Evolutionary conservation across 2,329 filamentous ascomycete genomes (phyloP).

Genomic region (Daldinia eschscholtzii): DNA sequence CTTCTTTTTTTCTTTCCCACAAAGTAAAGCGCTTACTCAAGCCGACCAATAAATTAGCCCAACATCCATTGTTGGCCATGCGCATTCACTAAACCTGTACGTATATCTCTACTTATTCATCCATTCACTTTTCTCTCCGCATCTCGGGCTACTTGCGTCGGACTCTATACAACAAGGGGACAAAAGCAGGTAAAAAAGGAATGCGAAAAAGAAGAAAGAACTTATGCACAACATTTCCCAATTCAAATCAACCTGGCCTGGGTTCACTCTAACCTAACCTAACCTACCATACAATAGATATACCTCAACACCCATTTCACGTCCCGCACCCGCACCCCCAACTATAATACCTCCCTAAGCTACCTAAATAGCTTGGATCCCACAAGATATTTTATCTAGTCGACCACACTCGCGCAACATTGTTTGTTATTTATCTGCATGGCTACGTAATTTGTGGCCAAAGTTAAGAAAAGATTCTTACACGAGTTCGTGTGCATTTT

Average conservation of each 20-base stretch:
- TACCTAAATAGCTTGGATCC: constrained; percentile 8
- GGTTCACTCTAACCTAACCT: constrained; percentile 30
- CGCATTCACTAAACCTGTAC: constrained; percentile 28
- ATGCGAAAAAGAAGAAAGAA: constrained; percentile 22
- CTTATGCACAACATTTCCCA: constrained; percentile 14
- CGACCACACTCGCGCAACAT: constrained; percentile 37
- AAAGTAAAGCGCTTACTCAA: constrained; percentile 22
- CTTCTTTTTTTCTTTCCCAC: constrained; percentile 24
- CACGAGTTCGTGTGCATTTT: constrained; percentile 20
- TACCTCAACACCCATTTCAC: constrained; percentile 24
- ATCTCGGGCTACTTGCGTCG: constrained; percentile 36
- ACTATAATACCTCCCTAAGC: constrained; percentile 12
- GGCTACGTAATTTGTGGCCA: constrained; percentile 44
- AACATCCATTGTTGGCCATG: constrained; percentile 35
- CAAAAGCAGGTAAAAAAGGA: constrained; percentile 36
- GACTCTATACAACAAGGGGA: constrained; percentile 32
- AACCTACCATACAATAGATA: constrained; percentile 22
- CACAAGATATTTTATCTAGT: constrained; percentile 26
- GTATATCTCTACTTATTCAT: constrained; percentile 19
- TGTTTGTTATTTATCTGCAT: constrained; percentile 38
- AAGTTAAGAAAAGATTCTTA: constrained; percentile 19
- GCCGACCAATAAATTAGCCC: constrained; percentile 29
- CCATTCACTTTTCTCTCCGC: constrained; percentile 28
- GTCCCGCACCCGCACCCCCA: constrained; percentile 12
- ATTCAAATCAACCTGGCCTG: constrained; percentile 20